Percentiles rank a stretch among this genome's conserved stretches.
These are phyloP conservation scores for Trichoderma pleuroti DNA, from an alignment of 2,329 filamentous ascomycete species.

Conservation along the genomic window DNA sequence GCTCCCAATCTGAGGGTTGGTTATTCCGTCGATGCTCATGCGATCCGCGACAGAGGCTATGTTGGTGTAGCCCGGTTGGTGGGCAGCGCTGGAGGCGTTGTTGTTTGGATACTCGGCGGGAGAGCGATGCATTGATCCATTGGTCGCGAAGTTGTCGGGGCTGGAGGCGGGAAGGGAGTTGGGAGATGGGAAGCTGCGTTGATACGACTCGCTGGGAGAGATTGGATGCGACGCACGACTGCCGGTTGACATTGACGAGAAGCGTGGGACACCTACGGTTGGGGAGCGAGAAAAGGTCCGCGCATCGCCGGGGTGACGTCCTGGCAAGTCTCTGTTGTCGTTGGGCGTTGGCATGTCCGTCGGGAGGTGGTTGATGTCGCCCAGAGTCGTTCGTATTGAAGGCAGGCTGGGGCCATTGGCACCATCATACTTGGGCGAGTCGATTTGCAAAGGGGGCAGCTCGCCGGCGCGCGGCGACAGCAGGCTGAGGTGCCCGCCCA, in stretches of 20 bases:
- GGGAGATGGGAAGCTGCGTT: conserved; percentile 47
- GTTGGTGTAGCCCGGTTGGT: conserved; percentile 43
- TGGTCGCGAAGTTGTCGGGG: conserved; percentile 37
- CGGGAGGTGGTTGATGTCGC: conserved; percentile 32
- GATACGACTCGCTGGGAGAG: conserved; percentile 47
- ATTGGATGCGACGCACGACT: conserved; percentile 43
- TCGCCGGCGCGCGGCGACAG: too few species aligned
- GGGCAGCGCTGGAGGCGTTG: conserved; percentile 44
- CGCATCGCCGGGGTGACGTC: conserved; percentile 25
- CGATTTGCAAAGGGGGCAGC: conserved; percentile 37
- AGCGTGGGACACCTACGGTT: conserved; percentile 31
- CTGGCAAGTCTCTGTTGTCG: conserved; percentile 34
- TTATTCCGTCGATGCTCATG: conserved; percentile 58
- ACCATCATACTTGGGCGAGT: conserved; percentile 34
- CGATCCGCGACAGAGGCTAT: conserved; percentile 43
- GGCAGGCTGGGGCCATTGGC: conserved; percentile 36
- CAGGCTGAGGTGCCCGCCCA: conserved; percentile 21
- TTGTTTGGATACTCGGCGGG: conserved; percentile 43
- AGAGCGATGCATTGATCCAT: conserved; percentile 34
- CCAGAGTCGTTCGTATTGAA: conserved; percentile 34
- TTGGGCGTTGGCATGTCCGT: conserved; percentile 30
- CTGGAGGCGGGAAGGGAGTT: conserved; percentile 40
- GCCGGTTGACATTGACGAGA: conserved; percentile 30
- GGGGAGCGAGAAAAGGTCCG: conserved; percentile 36
- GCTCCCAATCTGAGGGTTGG: conserved; percentile 47